Evolutionary conservation across 1,284 basidiomycete species (phyloP), one percentile per base, ranked within the genome.

Genomic region (Fomes fomentarius): DNA sequence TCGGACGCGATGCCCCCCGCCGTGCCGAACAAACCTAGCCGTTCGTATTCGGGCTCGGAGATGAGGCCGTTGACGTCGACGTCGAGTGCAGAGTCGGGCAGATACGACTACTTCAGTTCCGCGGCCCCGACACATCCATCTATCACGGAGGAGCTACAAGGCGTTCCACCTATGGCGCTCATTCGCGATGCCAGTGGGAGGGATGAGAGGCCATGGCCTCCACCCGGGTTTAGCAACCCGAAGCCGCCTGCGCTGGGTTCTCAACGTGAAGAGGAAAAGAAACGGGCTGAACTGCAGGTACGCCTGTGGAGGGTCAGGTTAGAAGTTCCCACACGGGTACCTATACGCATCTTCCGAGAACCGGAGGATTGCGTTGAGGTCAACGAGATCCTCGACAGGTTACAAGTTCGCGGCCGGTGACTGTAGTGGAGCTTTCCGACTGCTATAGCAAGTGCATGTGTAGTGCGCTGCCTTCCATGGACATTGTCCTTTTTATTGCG

Each of bases 361-460:
- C 85, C 89, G 7, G 69, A 66, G 55, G 87, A 92, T 60, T 91
- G 89, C 62, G 74, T 81, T 7, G 89, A 90, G 66, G 79, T 77
- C 30, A 53, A 52, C 21, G 56, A 61, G 37, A 61, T 72, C 8
- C 56, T 74, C 39, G 68, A 70, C 37, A 50, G 50, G 44, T 47
- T 69, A 43, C 57, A 62, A 26, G 41, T 60, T 10, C 56, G 54
- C 21, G 45, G 34, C n/a, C 37, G 47, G 33, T 55, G 46, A 49
- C n/a, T n/a, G n/a, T n/a, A n/a, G 24, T 30, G 17, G n/a, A 26
- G 25, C 6, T 30, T 30, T 30, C 12, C 7, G 28, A 12, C 6
- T 7, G 28, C 12, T 12, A 12, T 30, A 12, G 6, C 12, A 30
- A 30, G 7, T 6, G 28, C 7, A 12, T 12, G 28, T 30, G 28